Percentiles rank a stretch among this genome's conserved stretches.
Evolutionary conservation across 129 eudicot species (phyloP).

Genomic region (Escallonia rubra): DNA sequence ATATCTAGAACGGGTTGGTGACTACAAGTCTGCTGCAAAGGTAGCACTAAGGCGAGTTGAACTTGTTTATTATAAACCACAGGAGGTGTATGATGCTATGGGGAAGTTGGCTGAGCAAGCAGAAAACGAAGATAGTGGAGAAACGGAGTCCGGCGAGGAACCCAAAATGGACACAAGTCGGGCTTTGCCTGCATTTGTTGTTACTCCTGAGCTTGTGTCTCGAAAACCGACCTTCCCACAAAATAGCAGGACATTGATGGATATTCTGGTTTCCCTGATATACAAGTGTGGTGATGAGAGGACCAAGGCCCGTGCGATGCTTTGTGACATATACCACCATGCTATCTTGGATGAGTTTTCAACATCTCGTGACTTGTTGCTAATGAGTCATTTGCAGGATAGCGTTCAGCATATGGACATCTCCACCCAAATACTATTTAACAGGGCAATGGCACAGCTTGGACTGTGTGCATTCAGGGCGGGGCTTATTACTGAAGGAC

Average conservation of each 20-base stretch:
- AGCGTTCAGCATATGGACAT: slow-evolving; percentile 88
- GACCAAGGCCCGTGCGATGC: slow-evolving; percentile 99
- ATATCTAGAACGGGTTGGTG: slow-evolving; percentile 64
- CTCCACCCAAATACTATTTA: slow-evolving; percentile 80
- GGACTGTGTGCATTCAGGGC: slow-evolving; percentile 93
- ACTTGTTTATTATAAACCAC: slow-evolving; percentile 86
- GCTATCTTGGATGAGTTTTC: slow-evolving; percentile 80
- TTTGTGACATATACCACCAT: slow-evolving; percentile 91
- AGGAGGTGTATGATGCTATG: slow-evolving; percentile 88
- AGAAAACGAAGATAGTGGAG: slow-evolving; percentile 36
- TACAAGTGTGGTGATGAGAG: slow-evolving; percentile 92
- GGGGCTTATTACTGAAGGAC: slow-evolving; percentile 76
- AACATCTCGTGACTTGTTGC: slow-evolving; percentile 66
- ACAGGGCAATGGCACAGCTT: slow-evolving; percentile 92
- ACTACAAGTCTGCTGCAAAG: slow-evolving; percentile 74
- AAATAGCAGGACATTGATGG: slow-evolving; percentile 74
- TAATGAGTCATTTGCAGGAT: slow-evolving; percentile 97
- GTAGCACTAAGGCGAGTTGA: slow-evolving; percentile 86
- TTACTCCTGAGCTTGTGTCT: slow-evolving; percentile 61
- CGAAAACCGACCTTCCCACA: slow-evolving; percentile 74
- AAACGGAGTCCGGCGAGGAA: slow-evolving; percentile 33
- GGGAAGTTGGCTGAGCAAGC: slow-evolving; percentile 62
- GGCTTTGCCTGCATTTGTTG: slow-evolving; percentile 67
- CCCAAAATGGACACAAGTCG: slow-evolving; percentile 38
- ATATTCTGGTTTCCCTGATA: slow-evolving; percentile 71